These are phyloP conservation scores for Dactylellina cionopaga DNA, from an alignment of 2,329 filamentous ascomycete species.

Conservation along the genomic window DNA sequence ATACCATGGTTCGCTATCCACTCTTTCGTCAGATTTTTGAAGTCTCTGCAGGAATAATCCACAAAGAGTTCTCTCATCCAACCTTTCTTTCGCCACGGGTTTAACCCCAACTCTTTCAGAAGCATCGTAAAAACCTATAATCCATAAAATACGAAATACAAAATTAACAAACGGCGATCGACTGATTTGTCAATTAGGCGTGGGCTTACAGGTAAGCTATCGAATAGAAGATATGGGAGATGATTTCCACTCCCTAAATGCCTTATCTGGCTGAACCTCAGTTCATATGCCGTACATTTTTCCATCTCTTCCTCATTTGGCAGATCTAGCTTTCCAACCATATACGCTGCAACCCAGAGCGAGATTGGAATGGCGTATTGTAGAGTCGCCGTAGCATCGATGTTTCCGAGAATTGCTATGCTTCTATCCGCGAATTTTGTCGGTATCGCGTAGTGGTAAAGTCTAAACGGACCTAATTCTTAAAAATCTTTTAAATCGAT, in stretches of 20 bases:
- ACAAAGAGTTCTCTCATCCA: slow-evolving; percentile 11
- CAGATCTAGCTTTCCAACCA: slow-evolving; percentile 30
- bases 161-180: background rate
- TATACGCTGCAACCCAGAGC: slow-evolving; percentile 27
- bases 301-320: slow-evolving; percentile 29
- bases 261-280: slow-evolving; percentile 12
- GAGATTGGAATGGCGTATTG: slow-evolving; percentile 8
- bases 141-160: background rate
- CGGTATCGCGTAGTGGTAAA: slow-evolving; percentile 22
- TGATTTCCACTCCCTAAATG: slow-evolving; percentile 15
- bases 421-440: slow-evolving; percentile 29
- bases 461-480: slow-evolving; percentile 23
- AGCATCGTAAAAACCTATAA: slow-evolving; percentile 16
- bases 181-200: background rate
- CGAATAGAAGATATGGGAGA: slow-evolving; percentile 8
- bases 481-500: background rate
- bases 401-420: slow-evolving; percentile 12
- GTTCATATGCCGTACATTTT: slow-evolving; percentile 16
- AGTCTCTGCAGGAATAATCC: background rate
- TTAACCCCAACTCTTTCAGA: slow-evolving; percentile 30
- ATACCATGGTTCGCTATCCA: no score
- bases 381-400: background rate
- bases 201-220: slow-evolving; percentile 16
- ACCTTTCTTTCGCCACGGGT: slow-evolving; percentile 10
- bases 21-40: slow-evolving; percentile 7